Evolutionary conservation across 192 early-diverging fungal species (phyloP).

Genomic region (Podila verticillata): DNA sequence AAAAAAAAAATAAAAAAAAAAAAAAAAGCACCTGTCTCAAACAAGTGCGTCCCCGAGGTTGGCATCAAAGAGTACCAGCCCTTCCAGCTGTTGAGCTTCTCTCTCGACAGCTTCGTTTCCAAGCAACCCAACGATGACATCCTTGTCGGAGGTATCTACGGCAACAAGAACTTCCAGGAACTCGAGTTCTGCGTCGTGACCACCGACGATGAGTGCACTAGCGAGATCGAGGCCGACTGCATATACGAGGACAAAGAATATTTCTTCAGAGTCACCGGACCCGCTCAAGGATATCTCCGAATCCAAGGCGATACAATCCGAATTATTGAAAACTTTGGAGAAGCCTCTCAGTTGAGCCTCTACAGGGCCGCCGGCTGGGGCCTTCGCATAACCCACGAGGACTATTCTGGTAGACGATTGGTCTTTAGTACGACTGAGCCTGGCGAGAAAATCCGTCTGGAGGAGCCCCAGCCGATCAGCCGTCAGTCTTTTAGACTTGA

Average conservation of each 20-base stretch:
- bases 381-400: conserved; percentile 2
- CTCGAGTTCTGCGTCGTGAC: conserved; percentile 18
- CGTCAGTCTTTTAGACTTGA: no score
- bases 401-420: neutral
- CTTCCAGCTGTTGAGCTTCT: conserved; percentile 3
- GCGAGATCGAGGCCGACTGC: neutral
- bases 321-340: neutral
- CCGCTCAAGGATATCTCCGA: conserved; percentile 9
- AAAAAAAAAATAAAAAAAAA: no score
- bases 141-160: conserved; percentile 10
- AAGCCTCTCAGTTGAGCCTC: neutral
- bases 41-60: neutral
- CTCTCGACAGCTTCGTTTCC: conserved; percentile 2
- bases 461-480: no score
- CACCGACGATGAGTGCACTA: conserved; percentile 5
- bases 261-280: neutral
- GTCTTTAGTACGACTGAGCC: neutral
- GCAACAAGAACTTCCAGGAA: neutral
- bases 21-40: no score
- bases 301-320: neutral
- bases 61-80: conserved; percentile 13
- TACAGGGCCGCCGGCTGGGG: conserved; percentile 13
- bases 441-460: no score
- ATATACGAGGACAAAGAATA: conserved; percentile 16
- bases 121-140: neutral